phyloP scores from a whole-genome alignment of 345 rosid species.

The Conringia planisiliqua region DNA sequence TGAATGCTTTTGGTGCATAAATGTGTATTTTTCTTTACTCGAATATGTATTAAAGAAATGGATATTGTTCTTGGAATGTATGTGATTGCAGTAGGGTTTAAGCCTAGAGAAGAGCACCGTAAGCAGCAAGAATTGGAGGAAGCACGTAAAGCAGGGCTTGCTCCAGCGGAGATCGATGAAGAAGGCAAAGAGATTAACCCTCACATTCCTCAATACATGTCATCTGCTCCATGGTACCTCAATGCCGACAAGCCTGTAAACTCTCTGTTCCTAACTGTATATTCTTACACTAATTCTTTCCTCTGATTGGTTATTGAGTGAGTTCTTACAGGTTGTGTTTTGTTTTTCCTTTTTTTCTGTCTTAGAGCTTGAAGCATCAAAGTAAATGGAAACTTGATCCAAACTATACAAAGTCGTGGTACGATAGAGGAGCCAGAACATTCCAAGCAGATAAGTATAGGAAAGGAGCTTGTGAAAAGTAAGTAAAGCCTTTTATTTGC shows the following conservation, averaged over 20 bases:
- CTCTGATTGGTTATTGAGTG: background rate
- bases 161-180: background rate
- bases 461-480: conserved; percentile 65
- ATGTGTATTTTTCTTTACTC: no score
- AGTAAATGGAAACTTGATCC: background rate
- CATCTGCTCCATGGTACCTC: background rate
- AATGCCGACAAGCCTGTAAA: background rate
- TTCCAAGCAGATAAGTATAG: conserved; percentile 6
- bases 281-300: background rate
- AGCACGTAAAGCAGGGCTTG: background rate
- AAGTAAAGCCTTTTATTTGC: conserved; percentile 6
- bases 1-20: background rate
- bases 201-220: background rate
- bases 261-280: background rate
- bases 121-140: background rate
- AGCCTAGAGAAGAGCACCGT: background rate
- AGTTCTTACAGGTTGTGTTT: background rate
- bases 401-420: background rate
- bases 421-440: background rate
- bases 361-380: background rate
- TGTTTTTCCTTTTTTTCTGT: background rate
- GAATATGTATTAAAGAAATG: no score
- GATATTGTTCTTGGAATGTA: background rate
- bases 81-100: background rate
- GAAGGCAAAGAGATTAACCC: background rate